phyloP scores from a whole-genome alignment of 2,329 filamentous ascomycete genomes.

The Pseudocercospora macadamiae region DNA sequence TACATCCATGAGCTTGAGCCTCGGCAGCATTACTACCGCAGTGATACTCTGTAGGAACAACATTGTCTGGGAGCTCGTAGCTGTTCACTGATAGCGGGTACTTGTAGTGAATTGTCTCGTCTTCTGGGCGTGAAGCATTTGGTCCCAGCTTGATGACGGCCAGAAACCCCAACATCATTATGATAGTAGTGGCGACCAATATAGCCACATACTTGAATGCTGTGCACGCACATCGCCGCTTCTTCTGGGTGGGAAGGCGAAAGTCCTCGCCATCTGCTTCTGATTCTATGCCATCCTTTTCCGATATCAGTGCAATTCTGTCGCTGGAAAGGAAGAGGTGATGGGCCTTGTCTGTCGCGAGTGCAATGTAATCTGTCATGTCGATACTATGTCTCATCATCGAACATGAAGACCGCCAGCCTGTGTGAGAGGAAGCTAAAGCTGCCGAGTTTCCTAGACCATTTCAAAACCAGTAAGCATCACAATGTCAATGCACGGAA shows the following conservation, averaged over 20 bases:
- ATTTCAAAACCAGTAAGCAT: too few relatives aligned
- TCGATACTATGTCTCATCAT: neutral
- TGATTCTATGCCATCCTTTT: neutral
- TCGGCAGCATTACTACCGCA: neutral
- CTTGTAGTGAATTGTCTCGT: neutral
- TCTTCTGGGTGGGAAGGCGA: neutral
- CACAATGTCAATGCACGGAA: too few relatives aligned
- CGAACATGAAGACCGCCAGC: neutral
- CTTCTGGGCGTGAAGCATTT: neutral
- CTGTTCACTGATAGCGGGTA: neutral
- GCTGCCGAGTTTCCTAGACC: too few relatives aligned
- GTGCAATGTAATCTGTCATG: slow-evolving; percentile 2
- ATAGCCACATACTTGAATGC: neutral
- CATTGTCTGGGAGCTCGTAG: neutral
- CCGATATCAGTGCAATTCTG: neutral
- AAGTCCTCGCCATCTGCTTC: neutral
- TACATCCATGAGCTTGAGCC: neutral
- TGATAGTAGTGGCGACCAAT: neutral
- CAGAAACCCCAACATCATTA: neutral
- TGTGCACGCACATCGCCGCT: neutral
- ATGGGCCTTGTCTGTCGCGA: neutral
- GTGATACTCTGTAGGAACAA: slow-evolving; percentile 1
- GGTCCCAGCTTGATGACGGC: neutral
- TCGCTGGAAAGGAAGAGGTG: neutral
- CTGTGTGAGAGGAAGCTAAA: too few relatives aligned